Evolutionary conservation across 805 yeast species (phyloP).

Genomic region (Teunomyces tritomae): DNA sequence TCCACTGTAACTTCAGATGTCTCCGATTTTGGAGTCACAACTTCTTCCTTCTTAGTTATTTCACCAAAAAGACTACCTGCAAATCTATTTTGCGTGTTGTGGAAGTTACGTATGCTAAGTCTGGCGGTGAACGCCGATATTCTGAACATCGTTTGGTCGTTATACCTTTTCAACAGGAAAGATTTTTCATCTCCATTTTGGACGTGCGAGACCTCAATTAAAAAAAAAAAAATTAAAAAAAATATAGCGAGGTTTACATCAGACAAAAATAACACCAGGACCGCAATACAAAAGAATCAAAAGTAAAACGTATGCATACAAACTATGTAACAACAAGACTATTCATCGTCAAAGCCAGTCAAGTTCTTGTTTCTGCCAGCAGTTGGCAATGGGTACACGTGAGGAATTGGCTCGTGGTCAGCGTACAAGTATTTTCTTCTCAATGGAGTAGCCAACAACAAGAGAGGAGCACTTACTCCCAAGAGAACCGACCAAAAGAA

Average conservation of each 20-base stretch:
- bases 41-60: conserved; percentile 21
- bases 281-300: not conserved
- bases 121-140: conserved; percentile 3
- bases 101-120: conserved; percentile 6
- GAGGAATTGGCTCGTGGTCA: conserved; percentile 66
- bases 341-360: conserved; percentile 56
- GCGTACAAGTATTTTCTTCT: conserved; percentile 66
- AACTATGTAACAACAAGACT: conserved; percentile 1
- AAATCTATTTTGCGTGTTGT: conserved; percentile 9
- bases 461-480: conserved; percentile 67
- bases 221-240: not conserved
- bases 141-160: conserved; percentile 2
- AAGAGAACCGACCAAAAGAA: conserved; percentile 61
- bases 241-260: too few relatives aligned
- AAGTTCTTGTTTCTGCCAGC: conserved; percentile 49
- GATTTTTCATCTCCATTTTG: not conserved
- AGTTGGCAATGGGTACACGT: conserved; percentile 54
- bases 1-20: conserved; percentile 23
- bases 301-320: not conserved
- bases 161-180: not conserved
- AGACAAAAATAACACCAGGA: too few relatives aligned
- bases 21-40: conserved; percentile 7
- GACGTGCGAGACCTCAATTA: not conserved
- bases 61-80: conserved; percentile 30
- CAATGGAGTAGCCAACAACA: conserved; percentile 60